Base-by-base conservation (phyloP, 139 green algal genomes). In the Haematococcus sp. region DNA sequence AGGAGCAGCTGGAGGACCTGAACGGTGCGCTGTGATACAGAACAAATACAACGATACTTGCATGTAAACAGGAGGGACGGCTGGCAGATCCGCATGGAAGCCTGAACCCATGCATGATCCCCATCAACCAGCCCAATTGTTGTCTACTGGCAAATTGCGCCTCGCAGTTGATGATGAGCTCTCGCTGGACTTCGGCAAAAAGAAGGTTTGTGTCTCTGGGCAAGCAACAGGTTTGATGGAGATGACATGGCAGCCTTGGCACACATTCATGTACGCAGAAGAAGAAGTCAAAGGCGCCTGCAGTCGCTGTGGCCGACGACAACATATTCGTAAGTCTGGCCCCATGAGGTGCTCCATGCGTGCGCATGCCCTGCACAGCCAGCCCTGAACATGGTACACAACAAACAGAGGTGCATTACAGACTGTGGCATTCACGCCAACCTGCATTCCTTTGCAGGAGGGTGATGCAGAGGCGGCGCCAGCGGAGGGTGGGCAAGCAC, bases 131-230 rank as follows among this genome's bases (percentile, higher is more conserved):
- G 4, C 70, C 49, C 68, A 63, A 63, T n/a, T n/a, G n/a, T n/a
- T n/a, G n/a, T n/a, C n/a, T n/a, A n/a, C n/a, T n/a, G n/a, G n/a
- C 66, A 35, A 34, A 52, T 49, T 16, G 52, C 34, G 63, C 30
- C 17, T 75, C 74, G 75, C 76, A 86, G 78, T 87, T 4, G 73
- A 82, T 46, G 77, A 75, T 20, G 84, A 89, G 60, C 61, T 89
- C 0, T 75, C 60, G 25, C 52, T 89, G 28, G 84, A 85, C 66
- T 59, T 89, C 4, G 80, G 80, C 40, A 82, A 82, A 71, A 86
- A 84, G 68, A 86, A 81, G 59, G 83, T 84, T 46, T 73, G 81
- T 44, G 82, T 83, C 56, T 67, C 67, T 30, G 49, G 44, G 68
- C 79, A 65, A 66, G 63, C 30, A 49, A n/a, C n/a, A n/a, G n/a